Percentiles rank a stretch among this genome's conserved stretches.
These are phyloP conservation scores for Alternaria triticina DNA, from an alignment of 2,329 filamentous ascomycete genomes.

Conservation along the genomic window DNA sequence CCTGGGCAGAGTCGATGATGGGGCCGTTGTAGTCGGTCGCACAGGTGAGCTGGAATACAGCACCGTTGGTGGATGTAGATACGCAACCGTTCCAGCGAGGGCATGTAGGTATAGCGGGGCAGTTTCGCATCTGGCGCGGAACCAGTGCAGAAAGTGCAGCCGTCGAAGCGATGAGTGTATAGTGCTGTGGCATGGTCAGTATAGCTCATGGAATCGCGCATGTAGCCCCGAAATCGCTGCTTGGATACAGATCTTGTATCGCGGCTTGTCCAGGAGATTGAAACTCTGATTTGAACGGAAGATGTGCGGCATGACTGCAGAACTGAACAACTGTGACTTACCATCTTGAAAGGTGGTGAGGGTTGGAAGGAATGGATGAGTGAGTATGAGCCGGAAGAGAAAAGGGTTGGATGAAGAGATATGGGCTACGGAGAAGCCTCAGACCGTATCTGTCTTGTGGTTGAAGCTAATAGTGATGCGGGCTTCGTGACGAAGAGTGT, in stretches of 20 bases:
- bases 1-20: conserved; percentile 9
- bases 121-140: not conserved
- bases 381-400: not conserved
- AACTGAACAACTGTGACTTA: not conserved
- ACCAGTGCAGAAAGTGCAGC: not conserved
- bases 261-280: not conserved
- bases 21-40: conserved; percentile 12
- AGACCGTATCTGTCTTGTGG: not conserved
- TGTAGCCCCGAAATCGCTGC: not conserved
- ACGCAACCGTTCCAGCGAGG: conserved; percentile 16
- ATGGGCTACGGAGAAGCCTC: not conserved
- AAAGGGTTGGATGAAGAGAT: not conserved
- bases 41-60: conserved; percentile 15
- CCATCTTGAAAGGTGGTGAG: not conserved
- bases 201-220: not conserved
- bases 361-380: not conserved
- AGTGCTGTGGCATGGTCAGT: conserved; percentile 2
- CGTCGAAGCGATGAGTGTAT: not conserved
- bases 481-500: not conserved
- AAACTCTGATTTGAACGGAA: not conserved
- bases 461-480: not conserved
- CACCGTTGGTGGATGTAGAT: conserved; percentile 11
- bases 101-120: conserved; percentile 10
- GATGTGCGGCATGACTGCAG: not conserved
- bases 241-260: not conserved